phyloP scores from a whole-genome alignment of 768 basidiomycete genomes.

The Candolleomyces aberdarensis region DNA sequence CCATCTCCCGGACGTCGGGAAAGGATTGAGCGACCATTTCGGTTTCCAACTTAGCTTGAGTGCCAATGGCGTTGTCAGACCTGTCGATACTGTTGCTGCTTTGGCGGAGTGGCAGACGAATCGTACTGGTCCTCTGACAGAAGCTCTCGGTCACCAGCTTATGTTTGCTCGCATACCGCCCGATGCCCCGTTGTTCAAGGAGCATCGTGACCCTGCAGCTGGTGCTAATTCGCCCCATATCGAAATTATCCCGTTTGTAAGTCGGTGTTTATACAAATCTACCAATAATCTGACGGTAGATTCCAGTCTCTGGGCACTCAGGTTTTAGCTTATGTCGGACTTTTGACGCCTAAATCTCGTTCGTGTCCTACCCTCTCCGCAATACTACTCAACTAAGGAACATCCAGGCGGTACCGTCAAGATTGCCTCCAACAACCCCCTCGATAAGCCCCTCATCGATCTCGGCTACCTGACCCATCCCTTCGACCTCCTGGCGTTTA shows the following conservation, averaged over 20 bases:
- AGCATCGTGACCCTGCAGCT: constrained; percentile 8
- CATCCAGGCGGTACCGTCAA: constrained; percentile 13
- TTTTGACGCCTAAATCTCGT: background rate
- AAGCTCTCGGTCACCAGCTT: constrained; percentile 19
- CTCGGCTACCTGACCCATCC: no score
- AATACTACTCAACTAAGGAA: constrained; percentile 5
- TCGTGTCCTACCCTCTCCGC: background rate
- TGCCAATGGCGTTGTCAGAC: constrained; percentile 18
- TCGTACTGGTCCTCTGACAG: constrained; percentile 20
- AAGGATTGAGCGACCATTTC: constrained; percentile 26
- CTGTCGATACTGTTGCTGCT: constrained; percentile 7
- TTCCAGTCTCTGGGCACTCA: background rate
- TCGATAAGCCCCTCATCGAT: no score
- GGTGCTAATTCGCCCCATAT: constrained; percentile 14
- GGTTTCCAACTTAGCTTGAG: constrained; percentile 20
- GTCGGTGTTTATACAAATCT: constrained; percentile 4
- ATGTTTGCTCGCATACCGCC: constrained; percentile 10
- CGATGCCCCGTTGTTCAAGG: constrained; percentile 7
- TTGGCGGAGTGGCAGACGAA: constrained; percentile 3
- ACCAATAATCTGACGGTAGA: constrained; percentile 1
- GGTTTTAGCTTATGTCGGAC: background rate
- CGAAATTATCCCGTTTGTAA: constrained; percentile 9
- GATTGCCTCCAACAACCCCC: background rate
- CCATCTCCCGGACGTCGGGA: constrained; percentile 24
- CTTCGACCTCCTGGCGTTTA: no score